Percentiles rank a stretch among this genome's conserved stretches.
Conservation (phyloP, 2,329 filamentous ascomycete species). For the Xylariaceae sp. region DNA sequence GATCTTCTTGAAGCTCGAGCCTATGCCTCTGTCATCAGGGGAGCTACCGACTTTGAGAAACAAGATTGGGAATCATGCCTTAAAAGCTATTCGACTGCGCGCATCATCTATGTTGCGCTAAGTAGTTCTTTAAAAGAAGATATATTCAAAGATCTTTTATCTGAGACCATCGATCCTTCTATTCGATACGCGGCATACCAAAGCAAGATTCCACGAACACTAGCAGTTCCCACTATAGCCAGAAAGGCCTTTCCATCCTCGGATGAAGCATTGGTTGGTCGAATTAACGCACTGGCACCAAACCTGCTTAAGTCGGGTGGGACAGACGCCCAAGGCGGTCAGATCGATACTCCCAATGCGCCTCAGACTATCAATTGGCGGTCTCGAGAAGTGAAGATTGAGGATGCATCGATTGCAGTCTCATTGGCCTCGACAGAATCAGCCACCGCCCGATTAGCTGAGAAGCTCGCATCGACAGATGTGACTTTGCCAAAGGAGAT, state of each 20-base stretch:
- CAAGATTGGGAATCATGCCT: conserved; percentile 80
- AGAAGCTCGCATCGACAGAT: conserved; percentile 41
- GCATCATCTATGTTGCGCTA: conserved; percentile 79
- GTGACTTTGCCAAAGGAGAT: conserved; percentile 57
- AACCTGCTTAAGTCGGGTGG: conserved; percentile 58
- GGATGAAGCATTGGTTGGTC: conserved; percentile 56
- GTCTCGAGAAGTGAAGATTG: conserved; percentile 77
- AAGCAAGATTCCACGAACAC: conserved; percentile 78
- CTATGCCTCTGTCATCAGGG: conserved; percentile 73
- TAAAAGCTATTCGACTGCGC: conserved; percentile 67
- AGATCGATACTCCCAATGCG: conserved; percentile 48
- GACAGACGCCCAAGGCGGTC: conserved; percentile 44
- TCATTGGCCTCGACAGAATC: conserved; percentile 67
- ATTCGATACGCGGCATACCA: conserved; percentile 95
- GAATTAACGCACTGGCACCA: conserved; percentile 68
- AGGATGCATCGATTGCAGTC: conserved; percentile 87
- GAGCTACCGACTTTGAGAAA: conserved; percentile 80
- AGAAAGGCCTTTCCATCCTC: conserved; percentile 71
- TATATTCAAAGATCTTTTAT: conserved; percentile 78
- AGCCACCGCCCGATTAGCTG: conserved; percentile 45
- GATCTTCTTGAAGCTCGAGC: conserved; percentile 83
- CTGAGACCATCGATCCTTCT: conserved; percentile 84
- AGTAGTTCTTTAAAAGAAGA: conserved; percentile 64
- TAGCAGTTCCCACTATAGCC: conserved; percentile 74
- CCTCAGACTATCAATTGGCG: conserved; percentile 83